Evolutionary conservation across 495 filamentous ascomycete genomes (phyloP), one percentile per base, ranked within the genome.

Genomic region (Delitschia confertaspora): DNA sequence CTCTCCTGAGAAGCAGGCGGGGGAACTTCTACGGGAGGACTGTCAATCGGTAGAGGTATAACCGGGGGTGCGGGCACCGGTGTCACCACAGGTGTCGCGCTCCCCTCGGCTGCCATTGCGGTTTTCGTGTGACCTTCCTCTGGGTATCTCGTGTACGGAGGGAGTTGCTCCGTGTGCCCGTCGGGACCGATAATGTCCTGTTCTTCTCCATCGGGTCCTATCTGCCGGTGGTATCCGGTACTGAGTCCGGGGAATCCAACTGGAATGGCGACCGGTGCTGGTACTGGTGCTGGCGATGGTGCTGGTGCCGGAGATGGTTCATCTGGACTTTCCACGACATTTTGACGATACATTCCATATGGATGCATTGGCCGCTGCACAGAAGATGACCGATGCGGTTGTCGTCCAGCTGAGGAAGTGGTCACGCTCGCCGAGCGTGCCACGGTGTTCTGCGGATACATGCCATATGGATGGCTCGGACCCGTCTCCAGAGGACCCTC

Each of bases 171-270:
- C 2, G 83, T 81, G 60, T 94, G 87, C 1, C 88, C 88, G 54
- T 89, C 83, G 0, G 84, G 83, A n/a, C 86, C 87, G 48, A 95
- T 77, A 6, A 93, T 74, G 63, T 88, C 86, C 10, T 78, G 85
- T 45, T 93, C 88, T 64, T 93, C 87, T 47, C 85, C 84, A 20
- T 88, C 84, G 1, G 83, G 84, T 0, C 81, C 80, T 37, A 80
- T 64, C 27, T 77, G 74, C 47, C 84, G 69, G 46, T 81, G 82
- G 55, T 85, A 91, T 20, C 69, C 63, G 6, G 66, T 60, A 19
- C 64, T 67, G 22, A 76, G 63, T 1, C 82, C 82, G 16, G 77
- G 77, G 55, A 93, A 93, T 3, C 86, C 85, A 32, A 88, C 67
- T 7, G 82, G 82, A 20, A 84, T 79, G 3, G 23, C 23, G n/a